Evolutionary conservation across 108 stramenopile species (phyloP).

Genomic region (Cyclostephanos invisitatus): DNA sequence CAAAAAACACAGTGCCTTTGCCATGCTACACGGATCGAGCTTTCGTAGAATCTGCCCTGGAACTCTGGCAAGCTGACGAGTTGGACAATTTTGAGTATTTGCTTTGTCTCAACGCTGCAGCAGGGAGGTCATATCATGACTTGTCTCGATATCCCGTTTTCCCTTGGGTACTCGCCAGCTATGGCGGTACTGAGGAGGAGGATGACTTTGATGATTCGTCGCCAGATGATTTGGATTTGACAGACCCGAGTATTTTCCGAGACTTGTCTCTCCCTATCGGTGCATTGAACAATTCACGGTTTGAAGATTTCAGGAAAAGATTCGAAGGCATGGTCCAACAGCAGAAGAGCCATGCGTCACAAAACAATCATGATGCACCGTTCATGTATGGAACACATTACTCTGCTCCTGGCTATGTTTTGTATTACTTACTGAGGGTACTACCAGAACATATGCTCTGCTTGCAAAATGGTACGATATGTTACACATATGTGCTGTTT

Average conservation of each 20-base stretch:
- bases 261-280: conserved; percentile 98
- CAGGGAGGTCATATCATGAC: conserved; percentile 93
- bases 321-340: conserved; percentile 72
- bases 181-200: conserved; percentile 74
- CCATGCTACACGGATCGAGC: conserved; percentile 80
- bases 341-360: conserved; percentile 24
- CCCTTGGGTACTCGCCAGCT: conserved; percentile 96
- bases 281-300: conserved; percentile 86
- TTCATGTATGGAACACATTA: conserved; percentile 98
- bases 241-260: conserved; percentile 61
- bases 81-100: conserved; percentile 96
- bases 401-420: conserved; percentile 96
- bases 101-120: conserved; percentile 91
- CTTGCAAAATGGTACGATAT: conserved; percentile 92
- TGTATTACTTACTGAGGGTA: conserved; percentile 93
- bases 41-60: conserved; percentile 66
- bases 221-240: conserved; percentile 46
- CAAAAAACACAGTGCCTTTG: conserved; percentile 17
- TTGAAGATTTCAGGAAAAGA: conserved; percentile 85
- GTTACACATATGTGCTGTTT: conserved; percentile 5
- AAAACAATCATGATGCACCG: conserved; percentile 50
- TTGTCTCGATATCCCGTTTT: conserved; percentile 98
- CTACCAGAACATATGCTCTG: conserved; percentile 98
- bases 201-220: conserved; percentile 29
- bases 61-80: conserved; percentile 63